phyloP scores from a whole-genome alignment of 2,329 filamentous ascomycete genomes.

The Colletotrichum navitas region DNA sequence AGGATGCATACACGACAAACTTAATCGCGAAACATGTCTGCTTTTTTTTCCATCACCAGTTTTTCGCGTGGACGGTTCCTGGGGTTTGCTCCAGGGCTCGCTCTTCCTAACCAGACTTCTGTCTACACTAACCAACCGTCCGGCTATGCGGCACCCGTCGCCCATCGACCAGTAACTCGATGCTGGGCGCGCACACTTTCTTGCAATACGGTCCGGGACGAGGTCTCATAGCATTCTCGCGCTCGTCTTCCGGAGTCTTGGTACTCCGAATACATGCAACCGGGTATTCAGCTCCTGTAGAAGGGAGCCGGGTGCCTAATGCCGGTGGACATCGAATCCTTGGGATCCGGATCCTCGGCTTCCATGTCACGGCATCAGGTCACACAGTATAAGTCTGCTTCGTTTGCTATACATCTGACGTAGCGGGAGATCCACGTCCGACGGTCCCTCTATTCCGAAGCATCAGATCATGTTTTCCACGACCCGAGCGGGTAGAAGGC shows the following conservation, averaged over 20 bases:
- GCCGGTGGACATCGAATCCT: background rate
- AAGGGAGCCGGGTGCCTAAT: background rate
- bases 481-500: background rate
- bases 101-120: constrained; percentile 18
- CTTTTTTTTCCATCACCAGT: constrained; percentile 3
- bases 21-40: constrained; percentile 35
- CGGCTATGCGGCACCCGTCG: no score
- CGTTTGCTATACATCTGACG: background rate
- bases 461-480: background rate
- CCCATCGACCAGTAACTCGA: background rate
- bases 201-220: background rate
- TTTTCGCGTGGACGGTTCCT: constrained; percentile 5
- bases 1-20: constrained; percentile 29
- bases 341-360: background rate
- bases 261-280: background rate
- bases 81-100: background rate
- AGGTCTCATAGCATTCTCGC: background rate
- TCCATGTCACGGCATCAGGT: background rate
- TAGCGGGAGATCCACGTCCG: background rate
- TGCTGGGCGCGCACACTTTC: background rate
- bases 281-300: background rate
- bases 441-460: background rate
- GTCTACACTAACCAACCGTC: background rate
- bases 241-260: background rate
- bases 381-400: background rate